phyloP scores from a whole-genome alignment of 148 eudicot genomes.

The Amaranthus hypochondriacus region DNA sequence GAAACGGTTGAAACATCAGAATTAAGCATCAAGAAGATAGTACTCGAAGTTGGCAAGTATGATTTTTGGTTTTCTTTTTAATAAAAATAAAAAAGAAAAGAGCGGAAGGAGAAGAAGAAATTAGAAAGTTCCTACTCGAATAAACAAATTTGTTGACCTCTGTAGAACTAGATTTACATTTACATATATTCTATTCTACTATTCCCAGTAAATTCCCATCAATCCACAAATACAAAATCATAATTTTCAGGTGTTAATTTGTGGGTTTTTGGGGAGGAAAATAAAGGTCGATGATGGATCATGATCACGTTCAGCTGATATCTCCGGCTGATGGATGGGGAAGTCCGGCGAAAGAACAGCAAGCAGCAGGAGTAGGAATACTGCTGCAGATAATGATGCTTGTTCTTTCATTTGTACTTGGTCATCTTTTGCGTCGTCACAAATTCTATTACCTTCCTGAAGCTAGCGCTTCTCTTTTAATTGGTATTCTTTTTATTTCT shows the following conservation, averaged over 20 bases:
- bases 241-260: neutral
- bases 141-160: conserved; percentile 13
- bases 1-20: too few species aligned
- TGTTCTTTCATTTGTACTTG: conserved; percentile 82
- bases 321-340: conserved; percentile 60
- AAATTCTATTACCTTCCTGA: conserved; percentile 92
- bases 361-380: conserved; percentile 94
- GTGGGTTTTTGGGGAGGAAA: neutral
- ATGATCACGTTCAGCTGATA: conserved; percentile 44
- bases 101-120: neutral
- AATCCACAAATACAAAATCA: neutral
- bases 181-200: neutral
- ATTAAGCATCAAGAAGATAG: too few species aligned
- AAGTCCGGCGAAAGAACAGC: conserved; percentile 78
- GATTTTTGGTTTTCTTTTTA: neutral
- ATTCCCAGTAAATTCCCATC: neutral
- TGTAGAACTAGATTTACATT: too few species aligned
- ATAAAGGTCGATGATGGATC: conserved; percentile 11
- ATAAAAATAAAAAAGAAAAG: neutral
- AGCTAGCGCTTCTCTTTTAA: conserved; percentile 95
- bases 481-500: conserved; percentile 38
- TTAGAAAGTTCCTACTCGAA: conserved; percentile 1
- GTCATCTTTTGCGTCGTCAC: conserved; percentile 94
- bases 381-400: conserved; percentile 86
- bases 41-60: neutral